These are phyloP conservation scores for Erysimum cheiri DNA, from an alignment of 441 rosid genomes.

Conservation along the genomic window DNA sequence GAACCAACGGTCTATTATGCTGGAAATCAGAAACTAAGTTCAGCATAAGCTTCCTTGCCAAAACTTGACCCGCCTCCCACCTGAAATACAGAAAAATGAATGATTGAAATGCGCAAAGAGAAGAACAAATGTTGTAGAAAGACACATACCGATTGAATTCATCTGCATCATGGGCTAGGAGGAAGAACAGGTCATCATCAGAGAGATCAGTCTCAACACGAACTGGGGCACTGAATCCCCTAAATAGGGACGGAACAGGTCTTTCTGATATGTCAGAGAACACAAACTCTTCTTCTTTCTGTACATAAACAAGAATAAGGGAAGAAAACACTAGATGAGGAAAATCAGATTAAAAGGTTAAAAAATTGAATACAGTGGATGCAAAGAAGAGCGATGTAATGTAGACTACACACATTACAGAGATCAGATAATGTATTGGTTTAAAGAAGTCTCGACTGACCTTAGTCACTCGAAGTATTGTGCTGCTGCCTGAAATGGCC, in stretches of 20 bases:
- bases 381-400: neutral
- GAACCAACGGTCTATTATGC: constrained; percentile 64
- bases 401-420: constrained; percentile 23
- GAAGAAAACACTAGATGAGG: constrained; percentile 9
- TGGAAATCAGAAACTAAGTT: constrained; percentile 89
- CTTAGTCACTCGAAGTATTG: constrained; percentile 88
- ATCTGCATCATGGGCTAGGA: constrained; percentile 92
- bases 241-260: constrained; percentile 89
- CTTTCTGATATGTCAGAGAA: constrained; percentile 74
- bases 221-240: constrained; percentile 94
- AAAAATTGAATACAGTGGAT: neutral
- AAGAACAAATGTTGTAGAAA: constrained; percentile 20
- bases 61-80: constrained; percentile 97
- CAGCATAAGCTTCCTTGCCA: constrained; percentile 95
- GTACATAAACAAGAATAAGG: constrained; percentile 44
- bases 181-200: constrained; percentile 81
- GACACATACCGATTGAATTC: constrained; percentile 89
- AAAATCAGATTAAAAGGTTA: constrained; percentile 12
- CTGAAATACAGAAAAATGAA: constrained; percentile 48
- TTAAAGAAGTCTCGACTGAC: constrained; percentile 47
- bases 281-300: constrained; percentile 96
- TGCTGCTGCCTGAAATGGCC: constrained; percentile 57
- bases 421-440: constrained; percentile 3
- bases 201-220: constrained; percentile 90
- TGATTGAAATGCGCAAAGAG: neutral